Conservation (phyloP, 768 basidiomycete species). For the Mycena albidolilacea region DNA sequence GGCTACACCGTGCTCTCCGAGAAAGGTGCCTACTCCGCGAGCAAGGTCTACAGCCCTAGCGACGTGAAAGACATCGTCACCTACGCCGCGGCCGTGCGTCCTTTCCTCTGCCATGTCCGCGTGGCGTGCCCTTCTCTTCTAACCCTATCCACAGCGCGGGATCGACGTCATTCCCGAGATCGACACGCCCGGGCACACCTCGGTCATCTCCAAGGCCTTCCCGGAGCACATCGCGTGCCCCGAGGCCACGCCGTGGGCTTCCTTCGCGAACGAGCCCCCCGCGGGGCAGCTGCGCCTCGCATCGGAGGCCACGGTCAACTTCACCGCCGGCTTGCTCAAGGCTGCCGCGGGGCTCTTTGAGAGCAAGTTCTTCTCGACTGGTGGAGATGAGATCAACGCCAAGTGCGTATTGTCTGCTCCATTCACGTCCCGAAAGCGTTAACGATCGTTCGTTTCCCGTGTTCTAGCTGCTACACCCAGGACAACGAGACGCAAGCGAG, state of each 20-base stretch:
- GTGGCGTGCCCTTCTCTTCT: slow-evolving; percentile 10
- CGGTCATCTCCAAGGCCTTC: slow-evolving; percentile 62
- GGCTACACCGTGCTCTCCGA: slow-evolving; percentile 71
- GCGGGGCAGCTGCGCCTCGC: slow-evolving; percentile 76
- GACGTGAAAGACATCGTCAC: slow-evolving; percentile 74
- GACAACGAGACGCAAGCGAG: slow-evolving; percentile 61
- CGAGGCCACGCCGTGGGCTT: slow-evolving; percentile 56
- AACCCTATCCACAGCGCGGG: slow-evolving; percentile 55
- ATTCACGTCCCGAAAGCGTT: not conserved
- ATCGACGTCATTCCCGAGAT: slow-evolving; percentile 74
- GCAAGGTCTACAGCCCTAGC: slow-evolving; percentile 64
- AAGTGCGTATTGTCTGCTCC: slow-evolving; percentile 40
- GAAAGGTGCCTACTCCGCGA: slow-evolving; percentile 77
- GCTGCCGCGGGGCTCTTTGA: slow-evolving; percentile 55
- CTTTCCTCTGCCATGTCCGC: not conserved
- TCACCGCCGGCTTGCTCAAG: slow-evolving; percentile 59
- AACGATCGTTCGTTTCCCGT: not conserved
- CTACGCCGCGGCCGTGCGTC: slow-evolving; percentile 80
- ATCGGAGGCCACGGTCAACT: slow-evolving; percentile 58
- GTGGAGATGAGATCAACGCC: slow-evolving; percentile 75
- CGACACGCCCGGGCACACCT: slow-evolving; percentile 78
- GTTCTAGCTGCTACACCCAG: slow-evolving; percentile 56
- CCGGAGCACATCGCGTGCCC: slow-evolving; percentile 74
- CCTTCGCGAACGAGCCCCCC: slow-evolving; percentile 71
- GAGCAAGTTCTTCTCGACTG: slow-evolving; percentile 67